phyloP scores from a whole-genome alignment of 2,329 filamentous ascomycete species.

The Colletotrichum tanaceti region DNA sequence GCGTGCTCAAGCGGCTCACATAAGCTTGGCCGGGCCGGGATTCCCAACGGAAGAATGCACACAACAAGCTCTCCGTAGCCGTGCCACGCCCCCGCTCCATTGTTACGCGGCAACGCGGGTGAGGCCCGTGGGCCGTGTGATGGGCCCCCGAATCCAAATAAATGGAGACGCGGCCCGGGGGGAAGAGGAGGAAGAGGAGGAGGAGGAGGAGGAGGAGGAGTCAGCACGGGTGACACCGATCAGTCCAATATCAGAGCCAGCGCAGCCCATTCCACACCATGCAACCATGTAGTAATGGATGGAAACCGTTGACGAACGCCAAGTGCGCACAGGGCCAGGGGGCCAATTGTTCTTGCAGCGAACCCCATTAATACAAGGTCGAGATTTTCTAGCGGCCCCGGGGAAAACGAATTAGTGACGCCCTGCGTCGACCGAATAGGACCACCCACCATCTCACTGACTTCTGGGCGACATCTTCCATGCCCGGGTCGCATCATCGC shows the following conservation, averaged over 20 bases:
- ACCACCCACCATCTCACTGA: conserved; percentile 3
- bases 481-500: conserved; percentile 7
- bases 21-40: conserved; percentile 17
- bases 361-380: conserved; percentile 7
- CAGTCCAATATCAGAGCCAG: background rate
- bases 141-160: background rate
- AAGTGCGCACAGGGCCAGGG: conserved; percentile 23
- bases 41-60: background rate
- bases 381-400: conserved; percentile 28
- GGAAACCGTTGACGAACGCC: conserved; percentile 20
- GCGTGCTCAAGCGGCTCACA: conserved; percentile 32
- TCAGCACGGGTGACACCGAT: conserved; percentile 3
- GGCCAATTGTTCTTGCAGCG: conserved; percentile 23
- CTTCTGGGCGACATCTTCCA: conserved; percentile 14
- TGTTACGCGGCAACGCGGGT: no score
- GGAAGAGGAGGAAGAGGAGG: background rate
- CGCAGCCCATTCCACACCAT: no score
- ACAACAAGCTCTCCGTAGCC: no score
- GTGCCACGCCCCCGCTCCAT: no score
- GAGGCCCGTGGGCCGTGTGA: no score
- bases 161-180: background rate
- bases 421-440: background rate
- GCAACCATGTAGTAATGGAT: no score
- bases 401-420: conserved; percentile 24
- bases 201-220: background rate